Base-by-base conservation (phyloP, 2,329 filamentous ascomycete genomes). In the Fusarium tanahbumbuense region DNA sequence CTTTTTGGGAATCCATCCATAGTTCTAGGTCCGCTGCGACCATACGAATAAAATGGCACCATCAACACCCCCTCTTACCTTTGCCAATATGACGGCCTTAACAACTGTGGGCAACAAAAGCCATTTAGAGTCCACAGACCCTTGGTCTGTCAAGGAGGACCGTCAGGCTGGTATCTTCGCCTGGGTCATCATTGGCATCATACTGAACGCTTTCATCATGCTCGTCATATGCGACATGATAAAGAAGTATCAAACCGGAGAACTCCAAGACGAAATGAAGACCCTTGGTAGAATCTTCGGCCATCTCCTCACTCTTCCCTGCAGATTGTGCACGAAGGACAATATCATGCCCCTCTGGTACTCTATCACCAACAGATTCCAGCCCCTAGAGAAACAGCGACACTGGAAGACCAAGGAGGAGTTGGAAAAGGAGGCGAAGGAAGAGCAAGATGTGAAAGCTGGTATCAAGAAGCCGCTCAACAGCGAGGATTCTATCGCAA, bases 291-390 rank as follows among this genome's bases (percentile, higher is more conserved):
- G 18, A 6, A 18, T 62, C 13, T 6, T 52, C 25, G 5, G 37
- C 10, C 22, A 49, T 2, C 8, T 73, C 1, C 2, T 57, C 9
- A 47, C 18, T 6, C 25, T 60, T 8, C 66, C 71, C 4, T 55
- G 32, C 20, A 22, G 44, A 20, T 11, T 72, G 10, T 70, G 61
- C 22, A 45, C 28, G 22, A 37, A 30, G 5, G 41, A 59, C 7
- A 68, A 60, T 42, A 11, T 56, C n/a, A 40, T 27, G 12, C 49
- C 34, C 30, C 16, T 56, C 1, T 69, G 57, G 52, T 32, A 54
- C 28, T 47, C 28, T n/a, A 56, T 64, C 34, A 45, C 69, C 10
- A 63, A 73, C 10, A 30, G 64, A 18, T 74, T 73, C 28, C 69
- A 69, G n/a, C 47, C 34, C 3, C n/a, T 41, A 11, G 48, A 47